These are phyloP conservation scores for Macrocybe sp. DNA, from an alignment of 1,284 basidiomycete genomes.

Conservation along the genomic window DNA sequence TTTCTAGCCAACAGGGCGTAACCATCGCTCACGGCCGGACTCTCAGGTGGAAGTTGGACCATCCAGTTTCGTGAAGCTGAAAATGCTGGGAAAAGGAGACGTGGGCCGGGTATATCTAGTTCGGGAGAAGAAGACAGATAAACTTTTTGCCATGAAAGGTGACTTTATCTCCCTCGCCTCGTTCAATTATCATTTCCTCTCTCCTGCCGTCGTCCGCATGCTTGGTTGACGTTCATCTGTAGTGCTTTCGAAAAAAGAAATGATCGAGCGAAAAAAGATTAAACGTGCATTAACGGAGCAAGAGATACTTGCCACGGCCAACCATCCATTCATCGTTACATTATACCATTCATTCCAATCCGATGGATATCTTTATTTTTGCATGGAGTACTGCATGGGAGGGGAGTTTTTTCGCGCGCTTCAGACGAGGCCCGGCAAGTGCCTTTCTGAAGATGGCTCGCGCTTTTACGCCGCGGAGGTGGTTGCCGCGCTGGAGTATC, in stretches of 20 bases:
- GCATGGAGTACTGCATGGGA: constrained; percentile 99
- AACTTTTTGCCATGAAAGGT: constrained; percentile 97
- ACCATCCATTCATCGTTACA: constrained; percentile 97
- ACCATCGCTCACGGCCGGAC: constrained; percentile 17
- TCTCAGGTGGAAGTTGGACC: constrained; percentile 85
- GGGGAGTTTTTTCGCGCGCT: constrained; percentile 98
- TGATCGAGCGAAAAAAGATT: constrained; percentile 98
- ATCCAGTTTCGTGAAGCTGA: constrained; percentile 90
- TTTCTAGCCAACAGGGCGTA: neutral
- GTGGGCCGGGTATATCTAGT: constrained; percentile 96
- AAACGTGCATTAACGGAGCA: constrained; percentile 95
- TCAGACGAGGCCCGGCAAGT: constrained; percentile 93
- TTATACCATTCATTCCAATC: constrained; percentile 98
- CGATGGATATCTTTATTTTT: constrained; percentile 95
- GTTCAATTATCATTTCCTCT: constrained; percentile 15
- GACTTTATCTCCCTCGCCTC: constrained; percentile 22
- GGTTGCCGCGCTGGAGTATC: constrained; percentile 94
- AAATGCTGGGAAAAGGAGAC: constrained; percentile 93
- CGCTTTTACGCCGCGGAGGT: constrained; percentile 99
- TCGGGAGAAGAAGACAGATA: constrained; percentile 90
- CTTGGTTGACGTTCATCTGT: constrained; percentile 32
- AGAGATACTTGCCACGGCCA: constrained; percentile 93
- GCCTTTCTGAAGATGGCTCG: constrained; percentile 91
- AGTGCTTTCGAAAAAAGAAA: constrained; percentile 96
- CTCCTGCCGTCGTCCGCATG: constrained; percentile 16